Base-by-base conservation (phyloP, 129 eudicot species). In the Scalesia atractyloides region DNA sequence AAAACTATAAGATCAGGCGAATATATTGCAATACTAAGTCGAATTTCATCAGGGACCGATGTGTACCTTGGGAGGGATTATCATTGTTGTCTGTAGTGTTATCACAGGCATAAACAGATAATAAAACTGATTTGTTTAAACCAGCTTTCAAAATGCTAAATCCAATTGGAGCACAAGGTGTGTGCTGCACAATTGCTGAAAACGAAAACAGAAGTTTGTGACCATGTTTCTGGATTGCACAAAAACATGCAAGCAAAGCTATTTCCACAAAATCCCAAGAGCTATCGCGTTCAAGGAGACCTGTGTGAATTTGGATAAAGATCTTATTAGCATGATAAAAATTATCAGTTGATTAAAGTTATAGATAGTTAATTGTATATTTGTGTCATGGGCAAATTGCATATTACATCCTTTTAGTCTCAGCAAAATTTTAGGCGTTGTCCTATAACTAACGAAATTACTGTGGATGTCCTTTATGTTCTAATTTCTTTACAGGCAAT, bases 91-190 rank as follows among this genome's bases (percentile, higher is more conserved):
- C 82, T 74, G 84, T 78, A 64, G 54, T 69, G 72, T 82, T 72
- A 72, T 85, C 80, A 50, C 87, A 49, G 50, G 87, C 85, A 79
- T 95, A 90, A 70, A 95, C 93, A 48, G 99, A 90, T 86, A 90
- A 81, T 72, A 95, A 82, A 80, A 95, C 99, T 16, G 99, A 95
- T 80, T 95, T 95, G 79, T 91, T 95, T 66, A 95, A 73, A 72
- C 99, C 99, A 73, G 99, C 99, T 88, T 82, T 95, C 79, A 95
- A 72, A 73, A 95, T 89, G 85, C 97, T 88, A 72, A 95, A 91
- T 72, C 99, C 99, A 73, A 91, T 52, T 13, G 99, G 99, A 64
- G 78, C 88, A 81, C 81, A 78, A 61, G 99, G 99, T 18, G 99
- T 84, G 77, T 88, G 96, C 78, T 88, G 96, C 70, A 95, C 93